Evolutionary conservation across 768 basidiomycete genomes (phyloP), one percentile per base, ranked within the genome.

Genomic region (Tremella fuciformis): DNA sequence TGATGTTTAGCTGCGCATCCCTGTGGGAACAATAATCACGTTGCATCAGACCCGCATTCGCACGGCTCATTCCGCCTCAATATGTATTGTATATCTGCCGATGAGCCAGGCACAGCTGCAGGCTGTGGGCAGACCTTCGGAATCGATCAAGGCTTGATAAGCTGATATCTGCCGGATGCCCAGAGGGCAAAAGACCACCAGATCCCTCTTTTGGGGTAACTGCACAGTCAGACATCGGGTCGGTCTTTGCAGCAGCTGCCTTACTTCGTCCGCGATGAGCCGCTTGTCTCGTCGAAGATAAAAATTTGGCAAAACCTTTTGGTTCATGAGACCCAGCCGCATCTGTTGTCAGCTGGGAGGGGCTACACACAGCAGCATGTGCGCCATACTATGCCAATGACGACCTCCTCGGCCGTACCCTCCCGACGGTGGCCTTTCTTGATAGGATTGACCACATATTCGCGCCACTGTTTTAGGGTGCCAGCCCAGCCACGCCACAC

Each of bases 141-240:
- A 84, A n/a, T 76, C 76, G 21, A 93, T 78, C 34, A 93, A 80
- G 4, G 82, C 81, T 64, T 84, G 87, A 75, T 96, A 94, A 0
- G 86, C 88, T 15, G 75, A 70, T 25, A 85, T 82, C 76, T 96
- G 93, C 37, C 78, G 80, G 0, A 78, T 58, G 0, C 88, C 88
- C 50, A 98, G 78, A 15, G 91, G 93, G 69, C 94, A 99, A 69
- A 97, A 94, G 4, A 96, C 90, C 13, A 97, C 88, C 69, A 91
- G 81, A 65, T 99, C 94, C 0, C 82, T 82, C 79, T 99, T 99
- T 60, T 81, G 81, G 0, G 94, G 94, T 1, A 98, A 81, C 87
- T 93, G 66, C 2, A 15, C 7, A 21, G 37, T 64, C 39, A 69
- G 51, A 50, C 38, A 16, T 38, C 13, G 22, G 11, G 26, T 55